Evolutionary conservation across 257 asterid species (phyloP).

Genomic region (Nicotiana paniculata): DNA sequence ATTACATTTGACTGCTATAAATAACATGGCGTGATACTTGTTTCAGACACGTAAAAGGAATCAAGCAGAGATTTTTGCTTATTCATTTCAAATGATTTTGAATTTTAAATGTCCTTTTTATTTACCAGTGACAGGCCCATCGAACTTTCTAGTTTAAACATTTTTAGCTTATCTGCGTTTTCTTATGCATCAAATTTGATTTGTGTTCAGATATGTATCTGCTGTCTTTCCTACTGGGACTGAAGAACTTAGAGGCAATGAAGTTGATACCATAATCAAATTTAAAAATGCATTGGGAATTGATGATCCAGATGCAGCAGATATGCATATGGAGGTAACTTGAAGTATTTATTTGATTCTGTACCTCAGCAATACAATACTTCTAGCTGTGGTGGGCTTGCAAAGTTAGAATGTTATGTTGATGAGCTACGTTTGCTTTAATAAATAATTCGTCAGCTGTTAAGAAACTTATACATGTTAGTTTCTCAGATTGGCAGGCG

Average conservation of each 20-base stretch:
- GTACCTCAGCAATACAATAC: background rate
- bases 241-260: constrained; percentile 86
- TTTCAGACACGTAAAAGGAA: background rate
- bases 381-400: background rate
- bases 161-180: background rate
- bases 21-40: background rate
- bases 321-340: constrained; percentile 95
- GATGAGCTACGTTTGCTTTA: constrained; percentile 2
- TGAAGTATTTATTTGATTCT: constrained; percentile 11
- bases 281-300: constrained; percentile 87
- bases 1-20: background rate
- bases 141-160: background rate
- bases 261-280: constrained; percentile 69
- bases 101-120: background rate
- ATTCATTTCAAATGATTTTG: background rate
- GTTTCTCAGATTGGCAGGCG: constrained; percentile 88
- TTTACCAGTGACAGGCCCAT: background rate
- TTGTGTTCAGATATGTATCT: constrained; percentile 54
- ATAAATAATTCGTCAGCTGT: background rate
- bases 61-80: background rate
- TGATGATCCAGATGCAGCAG: constrained; percentile 98
- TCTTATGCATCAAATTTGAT: background rate
- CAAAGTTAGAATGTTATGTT: background rate
- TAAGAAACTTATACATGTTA: constrained; percentile 22
- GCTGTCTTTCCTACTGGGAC: constrained; percentile 72